Conservation (phyloP, 768 basidiomycete species). For the Auricularia heimuer region DNA sequence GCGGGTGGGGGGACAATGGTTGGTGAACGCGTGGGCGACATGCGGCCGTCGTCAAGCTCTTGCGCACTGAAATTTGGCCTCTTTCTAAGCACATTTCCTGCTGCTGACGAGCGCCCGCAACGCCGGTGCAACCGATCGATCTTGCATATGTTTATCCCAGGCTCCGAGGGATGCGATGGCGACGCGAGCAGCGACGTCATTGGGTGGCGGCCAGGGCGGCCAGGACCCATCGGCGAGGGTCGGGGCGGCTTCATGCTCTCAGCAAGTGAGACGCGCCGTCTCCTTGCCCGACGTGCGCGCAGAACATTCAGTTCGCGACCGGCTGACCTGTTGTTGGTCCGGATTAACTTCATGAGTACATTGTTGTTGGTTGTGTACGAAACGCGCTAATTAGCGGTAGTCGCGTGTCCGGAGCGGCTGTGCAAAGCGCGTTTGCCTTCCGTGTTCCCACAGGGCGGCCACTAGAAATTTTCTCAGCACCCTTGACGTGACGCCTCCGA, state of each 20-base stretch:
- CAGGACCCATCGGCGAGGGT: not conserved
- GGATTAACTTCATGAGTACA: too few species aligned
- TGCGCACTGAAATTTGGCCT: too few species aligned
- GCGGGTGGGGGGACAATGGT: too few species aligned
- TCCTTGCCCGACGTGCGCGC: too few species aligned
- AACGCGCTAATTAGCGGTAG: too few species aligned
- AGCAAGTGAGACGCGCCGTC: not conserved
- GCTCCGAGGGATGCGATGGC: not conserved
- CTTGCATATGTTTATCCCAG: not conserved
- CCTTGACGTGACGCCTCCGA: not conserved
- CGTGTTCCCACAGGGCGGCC: not conserved
- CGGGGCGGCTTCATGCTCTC: not conserved
- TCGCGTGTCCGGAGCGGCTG: not conserved
- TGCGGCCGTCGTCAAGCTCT: too few species aligned
- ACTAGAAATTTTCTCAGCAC: not conserved
- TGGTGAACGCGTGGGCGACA: too few species aligned
- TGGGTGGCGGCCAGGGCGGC: not conserved
- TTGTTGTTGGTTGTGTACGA: too few species aligned
- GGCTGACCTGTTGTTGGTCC: too few species aligned
- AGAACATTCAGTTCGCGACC: too few species aligned
- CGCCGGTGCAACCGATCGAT: not conserved
- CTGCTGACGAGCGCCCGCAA: not conserved
- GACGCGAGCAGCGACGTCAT: not conserved
- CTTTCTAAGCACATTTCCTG: too few species aligned
- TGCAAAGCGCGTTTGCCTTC: not conserved